A percentile compares a stretch with the other conserved stretches of the same genome.
Conservation (phyloP, 345 rosid species). For the Lagerstroemia speciosa region DNA sequence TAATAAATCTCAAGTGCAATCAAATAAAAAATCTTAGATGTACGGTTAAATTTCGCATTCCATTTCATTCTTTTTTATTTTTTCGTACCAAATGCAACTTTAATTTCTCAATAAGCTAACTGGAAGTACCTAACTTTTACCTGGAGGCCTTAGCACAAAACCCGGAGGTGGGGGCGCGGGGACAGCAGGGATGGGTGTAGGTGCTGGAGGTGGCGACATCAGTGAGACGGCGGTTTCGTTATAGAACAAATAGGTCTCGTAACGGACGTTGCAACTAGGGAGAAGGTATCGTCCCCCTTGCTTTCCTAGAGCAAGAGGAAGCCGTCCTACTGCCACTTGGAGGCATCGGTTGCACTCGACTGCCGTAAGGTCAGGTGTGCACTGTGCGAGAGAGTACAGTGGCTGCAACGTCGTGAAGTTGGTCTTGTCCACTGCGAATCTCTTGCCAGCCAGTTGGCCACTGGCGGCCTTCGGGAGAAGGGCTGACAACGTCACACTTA, state of each 20-base stretch:
- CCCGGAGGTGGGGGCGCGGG: too few relatives aligned
- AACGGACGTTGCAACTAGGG: neutral
- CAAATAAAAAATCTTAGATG: too few relatives aligned
- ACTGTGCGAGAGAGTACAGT: conserved; percentile 7
- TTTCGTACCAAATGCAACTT: too few relatives aligned
- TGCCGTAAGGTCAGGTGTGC: neutral
- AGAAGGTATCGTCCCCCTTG: neutral
- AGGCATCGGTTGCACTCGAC: conserved; percentile 1
- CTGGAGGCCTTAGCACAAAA: too few relatives aligned
- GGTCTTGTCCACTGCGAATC: conserved; percentile 1
- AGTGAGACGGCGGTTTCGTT: neutral
- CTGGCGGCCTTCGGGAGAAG: conserved; percentile 14
- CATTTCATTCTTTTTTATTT: too few relatives aligned
- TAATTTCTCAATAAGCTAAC: too few relatives aligned
- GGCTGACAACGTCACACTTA: neutral
- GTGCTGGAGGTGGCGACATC: neutral
- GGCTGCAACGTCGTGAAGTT: neutral
- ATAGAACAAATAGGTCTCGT: neutral
- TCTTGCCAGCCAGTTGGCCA: conserved; percentile 7
- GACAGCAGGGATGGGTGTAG: too few relatives aligned
- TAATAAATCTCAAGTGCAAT: too few relatives aligned
- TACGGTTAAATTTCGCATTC: too few relatives aligned
- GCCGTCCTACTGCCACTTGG: neutral
- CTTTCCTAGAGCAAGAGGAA: neutral
- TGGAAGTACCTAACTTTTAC: too few relatives aligned